These are phyloP conservation scores for Sphaerobolus stellatus DNA, from an alignment of 1,284 basidiomycete genomes.

Conservation along the genomic window DNA sequence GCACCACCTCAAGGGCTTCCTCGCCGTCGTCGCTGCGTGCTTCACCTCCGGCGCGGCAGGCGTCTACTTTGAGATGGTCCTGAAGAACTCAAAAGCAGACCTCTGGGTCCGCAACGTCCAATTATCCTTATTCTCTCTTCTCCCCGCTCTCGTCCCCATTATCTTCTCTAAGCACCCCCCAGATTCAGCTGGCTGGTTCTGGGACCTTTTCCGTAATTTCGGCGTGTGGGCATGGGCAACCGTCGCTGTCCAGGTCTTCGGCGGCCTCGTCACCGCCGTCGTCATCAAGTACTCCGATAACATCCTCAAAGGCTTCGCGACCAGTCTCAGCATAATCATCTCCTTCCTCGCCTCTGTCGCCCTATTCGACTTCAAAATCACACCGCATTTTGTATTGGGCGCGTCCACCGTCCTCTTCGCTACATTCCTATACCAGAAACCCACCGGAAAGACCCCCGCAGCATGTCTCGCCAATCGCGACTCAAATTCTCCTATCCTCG, in stretches of 20 bases:
- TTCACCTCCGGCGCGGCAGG: conserved; percentile 58
- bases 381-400: conserved; percentile 48
- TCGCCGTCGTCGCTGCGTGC: conserved; percentile 54
- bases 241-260: conserved; percentile 29
- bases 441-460: not conserved
- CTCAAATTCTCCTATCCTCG: not conserved
- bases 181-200: conserved; percentile 8
- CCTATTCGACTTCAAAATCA: conserved; percentile 52
- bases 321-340: conserved; percentile 54
- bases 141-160: conserved; percentile 53
- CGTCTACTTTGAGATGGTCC: conserved; percentile 60
- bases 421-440: conserved; percentile 52
- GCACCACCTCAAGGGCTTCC: conserved; percentile 50
- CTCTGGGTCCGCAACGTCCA: conserved; percentile 59
- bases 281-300: conserved; percentile 36
- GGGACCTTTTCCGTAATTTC: conserved; percentile 31
- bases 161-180: conserved; percentile 29
- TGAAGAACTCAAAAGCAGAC: conserved; percentile 49
- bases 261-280: conserved; percentile 55
- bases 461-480: not conserved
- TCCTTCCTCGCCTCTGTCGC: conserved; percentile 53
- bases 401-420: conserved; percentile 48
- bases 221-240: conserved; percentile 17
- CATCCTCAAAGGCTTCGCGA: conserved; percentile 55
- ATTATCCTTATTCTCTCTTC: conserved; percentile 52